Evolutionary conservation across 148 eudicot genomes (phyloP), one percentile per base, ranked within the genome.

Genomic region (Rhododendron simsii): DNA sequence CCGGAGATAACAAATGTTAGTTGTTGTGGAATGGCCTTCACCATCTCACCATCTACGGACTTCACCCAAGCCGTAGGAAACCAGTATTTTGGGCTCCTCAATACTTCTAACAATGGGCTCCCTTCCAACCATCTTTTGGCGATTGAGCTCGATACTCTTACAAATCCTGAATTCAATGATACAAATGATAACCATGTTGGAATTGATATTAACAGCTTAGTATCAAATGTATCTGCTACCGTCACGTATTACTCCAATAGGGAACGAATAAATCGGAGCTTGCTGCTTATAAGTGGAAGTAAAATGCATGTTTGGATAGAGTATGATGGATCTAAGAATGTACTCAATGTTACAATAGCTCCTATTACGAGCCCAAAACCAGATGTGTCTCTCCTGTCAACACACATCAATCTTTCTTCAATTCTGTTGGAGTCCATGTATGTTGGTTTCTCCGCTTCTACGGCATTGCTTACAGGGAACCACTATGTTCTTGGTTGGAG

Each of bases 341-440:
- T 85, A 37, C 88, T 90, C 12, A 50, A 85, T 11, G 91, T 91
- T 30, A 84, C 92, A 18, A 48, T 91, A 87, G 88, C 91, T 84
- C 92, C 89, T 69, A 87, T 86, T 57, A 59, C 2, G 26, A 79
- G 78, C 41, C 86, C 82, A 37, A 86, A 86, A 86, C 90, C 90
- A 13, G 65, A 61, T 65, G 30, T 23, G 48, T 5, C 65, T 88
- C 85, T 88, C 33, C 57, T 88, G 37, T 88, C 89, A 47, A 51
- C 61, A 37, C 78, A n/a, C 79, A 65, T 85, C 45, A 13, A 88
- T 83, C 83, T 88, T 61, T 90, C 91, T 33, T 69, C 82, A 65
- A 48, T 90, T 15, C 30, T 86, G 14, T 28, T 50, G 21, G 88
- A 87, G 33, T 81, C 84, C 45, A 90, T 91, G 92, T 90, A 89